Base-by-base conservation (phyloP, 768 basidiomycete genomes). In the Suillus ampliporus region DNA sequence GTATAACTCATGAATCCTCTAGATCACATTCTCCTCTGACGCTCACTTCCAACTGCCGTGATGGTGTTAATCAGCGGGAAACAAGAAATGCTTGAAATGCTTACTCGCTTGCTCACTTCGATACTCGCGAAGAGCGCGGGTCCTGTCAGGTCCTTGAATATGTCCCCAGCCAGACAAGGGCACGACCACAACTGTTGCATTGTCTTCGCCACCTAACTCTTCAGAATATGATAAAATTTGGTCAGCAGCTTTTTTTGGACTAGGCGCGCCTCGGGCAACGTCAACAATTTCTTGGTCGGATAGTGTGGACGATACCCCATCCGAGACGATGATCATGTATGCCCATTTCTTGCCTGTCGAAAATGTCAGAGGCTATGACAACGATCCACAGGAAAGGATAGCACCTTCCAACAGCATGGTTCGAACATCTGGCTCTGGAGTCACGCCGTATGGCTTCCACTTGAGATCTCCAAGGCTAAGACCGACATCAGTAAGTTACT, bases 211-310 rank as follows among this genome's bases (percentile, higher is more conserved):
- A 37, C 91, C 90, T 51, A 95, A 77, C 64, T 95, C 93, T 76
- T 98, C 91, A 1, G 94, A 90, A 71, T 94, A 98, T 23, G 87
- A 77, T 7, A 98, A 78, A 47, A 99, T 95, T 15, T 84, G 83
- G 35, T 90, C 83, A 4, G 97, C 96, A n/a, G 94, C 96, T 35
- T 77, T 76, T 69, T 86, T 88, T 0, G 97, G 97, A 68, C 88
- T 85, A 10, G 78, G 72, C 8, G 90, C 86, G 50, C 82, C 81
- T 56, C 95, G 83, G 7, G 89, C 90, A 48, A 99, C 86, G 74
- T 99, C 97, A 37, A 93, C 87, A 64, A 99, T 90, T 77, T 99
- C 97, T 64, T 93, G 91, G 73, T 99, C 95, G 1, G 95, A 95
- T 47, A 97, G 83, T 51, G 92, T 84, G 40, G 93, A 94, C 1